Evolutionary conservation across 2,329 filamentous ascomycete species (phyloP).

Genomic region (Scytalidium lignicola): DNA sequence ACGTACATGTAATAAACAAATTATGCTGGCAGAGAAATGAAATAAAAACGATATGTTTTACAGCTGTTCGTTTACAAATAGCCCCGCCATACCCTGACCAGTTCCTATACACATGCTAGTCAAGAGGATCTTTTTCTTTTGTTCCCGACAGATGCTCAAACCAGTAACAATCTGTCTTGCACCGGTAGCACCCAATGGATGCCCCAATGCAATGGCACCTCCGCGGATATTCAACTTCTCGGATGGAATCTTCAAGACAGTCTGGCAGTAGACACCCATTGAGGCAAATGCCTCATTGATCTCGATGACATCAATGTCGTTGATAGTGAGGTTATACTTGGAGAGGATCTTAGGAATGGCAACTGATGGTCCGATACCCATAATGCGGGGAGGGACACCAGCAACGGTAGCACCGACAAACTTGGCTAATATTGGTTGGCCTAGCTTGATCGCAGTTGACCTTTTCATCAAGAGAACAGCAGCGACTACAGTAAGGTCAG

Average conservation of each 20-base stretch:
- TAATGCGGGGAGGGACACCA: slow-evolving; percentile 82
- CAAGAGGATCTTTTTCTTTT: slow-evolving; percentile 80
- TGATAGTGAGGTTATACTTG: slow-evolving; percentile 73
- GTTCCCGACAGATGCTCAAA: slow-evolving; percentile 71
- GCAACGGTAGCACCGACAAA: slow-evolving; percentile 78
- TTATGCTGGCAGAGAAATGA: no score
- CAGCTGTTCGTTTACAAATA: slow-evolving; percentile 52
- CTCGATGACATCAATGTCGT: slow-evolving; percentile 91
- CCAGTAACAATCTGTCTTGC: slow-evolving; percentile 74
- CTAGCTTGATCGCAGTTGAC: slow-evolving; percentile 76
- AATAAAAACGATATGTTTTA: no score
- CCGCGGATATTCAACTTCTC: slow-evolving; percentile 95
- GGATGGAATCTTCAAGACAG: slow-evolving; percentile 71
- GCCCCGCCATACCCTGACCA: slow-evolving; percentile 58
- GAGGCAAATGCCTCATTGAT: slow-evolving; percentile 97
- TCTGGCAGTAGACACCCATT: slow-evolving; percentile 85
- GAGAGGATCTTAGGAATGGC: slow-evolving; percentile 84
- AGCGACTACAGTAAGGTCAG: slow-evolving; percentile 57
- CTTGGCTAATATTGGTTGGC: slow-evolving; percentile 83
- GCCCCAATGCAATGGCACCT: slow-evolving; percentile 86
- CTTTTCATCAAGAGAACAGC: slow-evolving; percentile 92
- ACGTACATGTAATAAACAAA: no score
- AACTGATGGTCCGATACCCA: slow-evolving; percentile 90
- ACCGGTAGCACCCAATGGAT: slow-evolving; percentile 61
- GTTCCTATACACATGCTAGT: slow-evolving; percentile 80